Evolutionary conservation across 176 grass and related monocot species (phyloP), one percentile per base, ranked within the genome.

Genomic region (Musa itinerans): DNA sequence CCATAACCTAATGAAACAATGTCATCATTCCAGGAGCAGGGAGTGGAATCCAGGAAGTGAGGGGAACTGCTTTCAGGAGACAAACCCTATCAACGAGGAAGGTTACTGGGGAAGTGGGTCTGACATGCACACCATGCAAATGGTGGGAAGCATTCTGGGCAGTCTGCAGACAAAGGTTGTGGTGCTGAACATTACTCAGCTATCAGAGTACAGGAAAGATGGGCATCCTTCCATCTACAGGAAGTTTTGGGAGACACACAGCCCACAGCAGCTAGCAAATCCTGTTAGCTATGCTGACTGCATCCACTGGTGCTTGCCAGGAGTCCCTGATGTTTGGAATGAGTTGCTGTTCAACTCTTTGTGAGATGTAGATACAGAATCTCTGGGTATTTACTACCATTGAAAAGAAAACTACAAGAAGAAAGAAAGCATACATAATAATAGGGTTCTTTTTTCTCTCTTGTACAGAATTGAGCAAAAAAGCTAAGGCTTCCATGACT

Each of bases 301-400:
- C 74, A 63, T 64, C 48, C 74, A 76, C 29, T 76, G 74, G 74
- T 76, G 74, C 50, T 22, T 76, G 57, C 74, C 74, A n/a, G 74
- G 74, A 10, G 74, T 76, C 8, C 74, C 74, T 2, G 74, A 76
- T 51, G 27, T 64, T 22, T 76, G 74, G 74, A 76, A 76, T 76
- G 58, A 76, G 34, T 16, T 76, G 10, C 26, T 76, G 19, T 76
- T 76, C 58, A 76, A 76, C 51, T 64, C 21, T 15, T 76, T 76
- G 34, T 76, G 29, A 64, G 74, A n/a, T 51, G 71, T 56, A 13
- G 19, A 54, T 19, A 22, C 14, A 54, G 22, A 73, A 14, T 43
- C 34, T 43, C 34, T 43, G 34, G 34, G 34, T 43, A 43, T 43
- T 43, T 43, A 43, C 34, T 43, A 43, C 4, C 34, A 43, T 43